Conservation (phyloP, 768 basidiomycete species). For the Tricholoma matsutake region DNA sequence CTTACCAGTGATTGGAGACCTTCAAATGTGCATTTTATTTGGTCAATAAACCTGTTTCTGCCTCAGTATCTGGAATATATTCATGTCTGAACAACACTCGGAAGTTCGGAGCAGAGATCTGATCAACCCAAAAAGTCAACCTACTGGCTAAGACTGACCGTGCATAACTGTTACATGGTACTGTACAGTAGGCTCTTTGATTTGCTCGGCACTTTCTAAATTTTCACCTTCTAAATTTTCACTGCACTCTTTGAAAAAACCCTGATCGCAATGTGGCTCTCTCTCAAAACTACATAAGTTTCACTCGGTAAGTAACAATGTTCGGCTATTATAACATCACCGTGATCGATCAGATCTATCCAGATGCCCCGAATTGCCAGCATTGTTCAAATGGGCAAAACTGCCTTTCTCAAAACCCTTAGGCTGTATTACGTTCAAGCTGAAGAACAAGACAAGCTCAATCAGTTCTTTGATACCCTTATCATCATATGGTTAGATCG, state of each 20-base stretch:
- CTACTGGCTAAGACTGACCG: not conserved
- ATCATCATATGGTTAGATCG: not conserved
- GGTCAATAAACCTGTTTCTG: not conserved
- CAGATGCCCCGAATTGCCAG: not conserved
- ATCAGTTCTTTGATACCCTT: not conserved
- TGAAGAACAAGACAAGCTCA: not conserved
- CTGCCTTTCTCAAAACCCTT: not conserved
- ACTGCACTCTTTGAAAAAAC: not conserved
- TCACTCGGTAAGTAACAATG: no score
- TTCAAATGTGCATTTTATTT: not conserved
- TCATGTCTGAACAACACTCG: not conserved
- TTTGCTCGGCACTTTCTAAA: not conserved
- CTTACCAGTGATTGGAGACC: not conserved
- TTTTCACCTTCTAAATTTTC: no score
- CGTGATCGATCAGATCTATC: not conserved
- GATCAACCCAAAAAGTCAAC: not conserved
- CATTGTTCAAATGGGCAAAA: not conserved
- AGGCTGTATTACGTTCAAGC: not conserved
- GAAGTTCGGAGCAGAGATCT: not conserved
- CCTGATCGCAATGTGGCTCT: not conserved
- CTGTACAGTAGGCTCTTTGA: constrained; percentile 1
- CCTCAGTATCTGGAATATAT: not conserved
- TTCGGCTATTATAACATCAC: constrained; percentile 1
- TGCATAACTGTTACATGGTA: not conserved
- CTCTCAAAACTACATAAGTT: not conserved